Percentiles rank a stretch among this genome's conserved stretches.
These are phyloP conservation scores for Collybia sordida DNA, from an alignment of 768 basidiomycete genomes.

Conservation along the genomic window DNA sequence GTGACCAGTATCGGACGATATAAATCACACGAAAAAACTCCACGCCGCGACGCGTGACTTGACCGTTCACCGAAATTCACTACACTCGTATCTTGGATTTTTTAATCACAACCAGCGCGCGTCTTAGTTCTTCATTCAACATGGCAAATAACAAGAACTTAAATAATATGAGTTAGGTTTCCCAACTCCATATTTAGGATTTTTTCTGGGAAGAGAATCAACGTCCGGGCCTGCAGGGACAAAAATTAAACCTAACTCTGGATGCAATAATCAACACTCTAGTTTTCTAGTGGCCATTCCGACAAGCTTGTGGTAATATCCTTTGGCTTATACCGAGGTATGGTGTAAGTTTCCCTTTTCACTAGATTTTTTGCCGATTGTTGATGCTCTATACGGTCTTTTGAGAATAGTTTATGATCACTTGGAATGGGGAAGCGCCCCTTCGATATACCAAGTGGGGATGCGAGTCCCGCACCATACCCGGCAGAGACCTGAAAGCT, in stretches of 20 bases:
- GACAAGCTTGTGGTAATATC: too few relatives aligned
- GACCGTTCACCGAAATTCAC: too few relatives aligned
- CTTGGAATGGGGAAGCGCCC: slow-evolving; percentile 66
- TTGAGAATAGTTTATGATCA: slow-evolving; percentile 56
- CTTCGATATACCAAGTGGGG: slow-evolving; percentile 77
- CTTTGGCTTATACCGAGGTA: slow-evolving; percentile 72
- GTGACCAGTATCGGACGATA: slow-evolving; percentile 17
- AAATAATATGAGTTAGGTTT: too few relatives aligned
- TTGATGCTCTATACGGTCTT: slow-evolving; percentile 3
- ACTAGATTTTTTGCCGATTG: too few relatives aligned
- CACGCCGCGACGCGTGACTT: too few relatives aligned
- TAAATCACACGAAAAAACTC: too few relatives aligned
- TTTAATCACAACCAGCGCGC: slow-evolving; percentile 37
- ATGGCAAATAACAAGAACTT: too few relatives aligned
- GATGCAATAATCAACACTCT: slow-evolving; percentile 46
- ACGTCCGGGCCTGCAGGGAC: slow-evolving; percentile 43
- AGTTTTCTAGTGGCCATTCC: too few relatives aligned
- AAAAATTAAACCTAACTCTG: slow-evolving; percentile 52
- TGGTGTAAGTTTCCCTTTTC: slow-evolving; percentile 36
- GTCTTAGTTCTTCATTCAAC: too few relatives aligned
- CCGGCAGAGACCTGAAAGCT: slow-evolving; percentile 61
- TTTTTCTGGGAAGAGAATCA: slow-evolving; percentile 38
- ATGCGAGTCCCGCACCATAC: slow-evolving; percentile 73
- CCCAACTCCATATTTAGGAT: background rate
- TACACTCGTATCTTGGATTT: background rate